These are phyloP conservation scores for Sindora glabra DNA, from an alignment of 306 rosid species.

Conservation along the genomic window DNA sequence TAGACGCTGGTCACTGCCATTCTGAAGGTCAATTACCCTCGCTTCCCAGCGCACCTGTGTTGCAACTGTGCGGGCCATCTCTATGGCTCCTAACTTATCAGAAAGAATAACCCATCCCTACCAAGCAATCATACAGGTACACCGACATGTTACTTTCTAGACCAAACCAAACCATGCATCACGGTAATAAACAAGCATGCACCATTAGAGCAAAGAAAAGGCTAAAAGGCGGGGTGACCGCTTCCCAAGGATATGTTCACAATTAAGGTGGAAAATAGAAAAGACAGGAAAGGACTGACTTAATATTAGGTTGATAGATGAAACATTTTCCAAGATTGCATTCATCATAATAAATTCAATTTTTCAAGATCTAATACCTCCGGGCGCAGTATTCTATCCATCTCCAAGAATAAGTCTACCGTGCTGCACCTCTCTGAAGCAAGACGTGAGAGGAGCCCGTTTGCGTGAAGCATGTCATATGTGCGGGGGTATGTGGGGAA, in stretches of 20 bases:
- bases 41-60: conserved; percentile 98
- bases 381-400: conserved; percentile 95
- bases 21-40: conserved; percentile 90
- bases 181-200: conserved; percentile 4
- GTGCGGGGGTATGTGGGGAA: conserved; percentile 97
- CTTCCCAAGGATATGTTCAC: neutral
- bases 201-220: neutral
- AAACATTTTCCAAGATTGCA: neutral
- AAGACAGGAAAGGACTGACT: neutral
- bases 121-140: conserved; percentile 2
- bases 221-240: neutral
- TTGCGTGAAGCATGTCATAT: conserved; percentile 85
- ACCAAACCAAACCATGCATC: conserved; percentile 1
- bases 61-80: conserved; percentile 78
- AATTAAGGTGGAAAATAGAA: neutral
- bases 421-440: conserved; percentile 65
- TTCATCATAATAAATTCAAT: neutral
- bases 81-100: conserved; percentile 70
- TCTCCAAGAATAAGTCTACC: conserved; percentile 78
- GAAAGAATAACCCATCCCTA: conserved; percentile 91
- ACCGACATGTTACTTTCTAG: conserved; percentile 5
- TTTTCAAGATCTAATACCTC: conserved; percentile 53
- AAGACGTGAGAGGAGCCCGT: conserved; percentile 73
- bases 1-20: conserved; percentile 89
- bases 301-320: neutral